Conservation (phyloP, 192 early-diverging fungal species). For the Backusella tarrabulga region DNA sequence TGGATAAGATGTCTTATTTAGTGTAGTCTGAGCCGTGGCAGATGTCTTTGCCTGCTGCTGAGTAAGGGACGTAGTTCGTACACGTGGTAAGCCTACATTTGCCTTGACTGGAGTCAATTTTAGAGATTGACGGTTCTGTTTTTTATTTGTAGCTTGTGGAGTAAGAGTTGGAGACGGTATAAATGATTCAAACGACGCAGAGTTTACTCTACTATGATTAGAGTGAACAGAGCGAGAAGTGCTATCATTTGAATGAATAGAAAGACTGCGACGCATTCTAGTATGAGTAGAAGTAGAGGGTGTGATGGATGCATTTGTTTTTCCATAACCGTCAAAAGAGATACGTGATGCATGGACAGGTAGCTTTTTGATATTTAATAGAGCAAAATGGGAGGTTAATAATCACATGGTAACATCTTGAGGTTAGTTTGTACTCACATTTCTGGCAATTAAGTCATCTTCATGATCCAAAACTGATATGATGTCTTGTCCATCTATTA, state of each 20-base stretch:
- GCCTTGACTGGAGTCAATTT: not conserved
- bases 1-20: not conserved
- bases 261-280: conserved; percentile 1
- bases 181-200: not conserved
- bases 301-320: not conserved
- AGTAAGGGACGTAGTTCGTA: not conserved
- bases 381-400: not conserved
- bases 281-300: not conserved
- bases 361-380: not conserved
- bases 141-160: not conserved
- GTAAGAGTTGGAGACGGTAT: not conserved
- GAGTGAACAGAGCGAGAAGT: not conserved
- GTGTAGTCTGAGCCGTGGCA: not conserved
- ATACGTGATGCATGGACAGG: conserved; percentile 10
- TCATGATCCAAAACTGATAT: conserved; percentile 20
- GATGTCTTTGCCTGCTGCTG: not conserved
- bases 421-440: conserved; percentile 5
- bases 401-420: not conserved
- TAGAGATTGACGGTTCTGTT: not conserved
- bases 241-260: not conserved
- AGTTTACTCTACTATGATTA: not conserved
- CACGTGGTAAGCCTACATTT: not conserved
- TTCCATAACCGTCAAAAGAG: conserved; percentile 6
- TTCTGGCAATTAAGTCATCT: conserved; percentile 23
- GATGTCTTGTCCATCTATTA: conserved; percentile 22